phyloP scores from a whole-genome alignment of 148 eudicot genomes.

The Suaeda aralocaspica region DNA sequence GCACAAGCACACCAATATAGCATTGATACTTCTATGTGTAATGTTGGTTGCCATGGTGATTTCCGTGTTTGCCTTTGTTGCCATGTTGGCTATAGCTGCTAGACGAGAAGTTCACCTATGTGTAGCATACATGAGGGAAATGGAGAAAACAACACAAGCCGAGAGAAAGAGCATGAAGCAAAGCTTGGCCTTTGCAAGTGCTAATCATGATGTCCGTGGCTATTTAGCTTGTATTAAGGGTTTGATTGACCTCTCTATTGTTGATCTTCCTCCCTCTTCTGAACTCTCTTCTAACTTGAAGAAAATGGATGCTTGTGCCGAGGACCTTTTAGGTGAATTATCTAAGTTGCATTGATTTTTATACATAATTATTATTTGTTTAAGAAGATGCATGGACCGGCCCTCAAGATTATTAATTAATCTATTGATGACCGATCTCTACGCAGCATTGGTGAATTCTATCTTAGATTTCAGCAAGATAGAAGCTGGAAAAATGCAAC shows the following conservation, averaged over 20 bases:
- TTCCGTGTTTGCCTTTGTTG: constrained; percentile 23
- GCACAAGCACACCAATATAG: constrained; percentile 23
- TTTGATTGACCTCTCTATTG: constrained; percentile 32
- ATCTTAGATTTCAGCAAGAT: constrained; percentile 68
- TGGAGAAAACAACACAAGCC: constrained; percentile 64
- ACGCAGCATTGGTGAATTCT: constrained; percentile 62
- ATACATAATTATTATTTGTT: too few species aligned
- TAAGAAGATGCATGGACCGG: too few species aligned
- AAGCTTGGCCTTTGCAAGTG: constrained; percentile 57
- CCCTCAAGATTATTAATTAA: too few species aligned
- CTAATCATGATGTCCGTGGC: constrained; percentile 77
- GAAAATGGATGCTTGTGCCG: constrained; percentile 42
- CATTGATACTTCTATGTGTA: constrained; percentile 29
- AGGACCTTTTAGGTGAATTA: constrained; percentile 53
- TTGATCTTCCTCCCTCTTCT: constrained; percentile 37
- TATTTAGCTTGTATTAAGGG: constrained; percentile 60
- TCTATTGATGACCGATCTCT: too few species aligned
- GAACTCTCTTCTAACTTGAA: constrained; percentile 41
- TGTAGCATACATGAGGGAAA: constrained; percentile 49
- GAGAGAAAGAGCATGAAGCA: constrained; percentile 60
- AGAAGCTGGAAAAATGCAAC: constrained; percentile 80
- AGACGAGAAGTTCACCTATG: constrained; percentile 43
- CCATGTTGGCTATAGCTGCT: constrained; percentile 28
- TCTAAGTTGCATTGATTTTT: too few species aligned
- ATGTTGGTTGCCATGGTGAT: constrained; percentile 25